Percentiles rank a stretch among this genome's conserved stretches.
phyloP scores from a whole-genome alignment of 192 early-diverging fungal genomes.

The Lunasporangiospora selenospora region DNA sequence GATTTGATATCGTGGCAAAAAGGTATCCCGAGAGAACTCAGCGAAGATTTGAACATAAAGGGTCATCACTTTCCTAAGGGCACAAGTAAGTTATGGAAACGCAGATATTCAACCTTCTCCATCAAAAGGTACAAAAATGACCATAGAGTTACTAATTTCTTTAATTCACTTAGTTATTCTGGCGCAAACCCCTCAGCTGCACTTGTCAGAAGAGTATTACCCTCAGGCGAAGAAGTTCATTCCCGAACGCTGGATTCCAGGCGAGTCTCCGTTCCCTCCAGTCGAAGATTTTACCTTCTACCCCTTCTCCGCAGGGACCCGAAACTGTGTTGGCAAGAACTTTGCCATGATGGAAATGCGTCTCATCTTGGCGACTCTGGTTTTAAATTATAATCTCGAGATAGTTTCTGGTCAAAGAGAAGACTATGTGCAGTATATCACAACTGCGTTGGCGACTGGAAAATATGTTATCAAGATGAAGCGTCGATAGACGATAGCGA shows the following conservation, averaged over 20 bases:
- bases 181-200: conserved; percentile 22
- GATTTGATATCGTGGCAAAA: too few relatives aligned
- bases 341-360: conserved; percentile 62
- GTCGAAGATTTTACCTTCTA: conserved; percentile 43
- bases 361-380: conserved; percentile 49
- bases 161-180: background rate
- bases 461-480: conserved; percentile 47
- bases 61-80: conserved; percentile 57
- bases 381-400: conserved; percentile 52
- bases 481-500: too few relatives aligned
- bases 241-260: conserved; percentile 58
- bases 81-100: conserved; percentile 19
- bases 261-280: conserved; percentile 10
- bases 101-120: background rate
- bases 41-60: conserved; percentile 44
- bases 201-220: conserved; percentile 44
- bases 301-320: conserved; percentile 52
- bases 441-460: conserved; percentile 42
- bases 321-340: conserved; percentile 57
- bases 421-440: conserved; percentile 52
- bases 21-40: conserved; percentile 48
- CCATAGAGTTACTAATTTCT: background rate
- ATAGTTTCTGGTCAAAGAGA: conserved; percentile 43
- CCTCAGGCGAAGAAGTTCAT: conserved; percentile 55
- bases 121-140: background rate